Evolutionary conservation across 106 monocot genomes (phyloP).

Genomic region (Allium fistulosum): DNA sequence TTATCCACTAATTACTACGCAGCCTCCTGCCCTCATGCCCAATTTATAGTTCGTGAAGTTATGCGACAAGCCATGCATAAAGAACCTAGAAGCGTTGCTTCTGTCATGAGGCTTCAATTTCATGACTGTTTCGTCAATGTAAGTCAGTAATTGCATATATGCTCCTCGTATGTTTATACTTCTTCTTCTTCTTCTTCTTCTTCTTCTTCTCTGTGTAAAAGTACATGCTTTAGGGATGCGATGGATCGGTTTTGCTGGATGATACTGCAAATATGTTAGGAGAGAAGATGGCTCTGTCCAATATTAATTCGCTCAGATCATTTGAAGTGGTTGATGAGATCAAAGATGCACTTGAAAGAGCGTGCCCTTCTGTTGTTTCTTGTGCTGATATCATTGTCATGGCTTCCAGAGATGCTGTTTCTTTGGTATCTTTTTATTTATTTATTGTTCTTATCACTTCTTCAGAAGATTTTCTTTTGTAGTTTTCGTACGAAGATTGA

Average conservation of each 20-base stretch:
- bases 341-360: conserved; percentile 55
- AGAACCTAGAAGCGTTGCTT: conserved; percentile 64
- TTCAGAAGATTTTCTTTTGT: background rate
- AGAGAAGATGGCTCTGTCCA: conserved; percentile 74
- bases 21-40: conserved; percentile 49
- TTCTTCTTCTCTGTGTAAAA: background rate
- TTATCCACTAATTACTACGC: conserved; percentile 46
- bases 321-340: conserved; percentile 80
- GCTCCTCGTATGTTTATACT: too few species aligned
- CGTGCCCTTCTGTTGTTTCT: conserved; percentile 75
- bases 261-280: conserved; percentile 59
- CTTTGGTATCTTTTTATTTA: conserved; percentile 29
- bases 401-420: conserved; percentile 82
- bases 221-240: conserved; percentile 50
- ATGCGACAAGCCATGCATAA: conserved; percentile 37
- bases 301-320: conserved; percentile 73
- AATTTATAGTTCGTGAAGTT: conserved; percentile 36
- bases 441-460: background rate
- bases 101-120: conserved; percentile 89
- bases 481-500: too few species aligned
- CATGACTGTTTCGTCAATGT: conserved; percentile 92
- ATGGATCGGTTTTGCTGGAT: conserved; percentile 72
- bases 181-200: too few species aligned
- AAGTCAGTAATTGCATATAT: background rate
- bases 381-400: conserved; percentile 89